Evolutionary conservation across 2,329 filamentous ascomycete species (phyloP).

Genomic region (Hypoxylon sp.): DNA sequence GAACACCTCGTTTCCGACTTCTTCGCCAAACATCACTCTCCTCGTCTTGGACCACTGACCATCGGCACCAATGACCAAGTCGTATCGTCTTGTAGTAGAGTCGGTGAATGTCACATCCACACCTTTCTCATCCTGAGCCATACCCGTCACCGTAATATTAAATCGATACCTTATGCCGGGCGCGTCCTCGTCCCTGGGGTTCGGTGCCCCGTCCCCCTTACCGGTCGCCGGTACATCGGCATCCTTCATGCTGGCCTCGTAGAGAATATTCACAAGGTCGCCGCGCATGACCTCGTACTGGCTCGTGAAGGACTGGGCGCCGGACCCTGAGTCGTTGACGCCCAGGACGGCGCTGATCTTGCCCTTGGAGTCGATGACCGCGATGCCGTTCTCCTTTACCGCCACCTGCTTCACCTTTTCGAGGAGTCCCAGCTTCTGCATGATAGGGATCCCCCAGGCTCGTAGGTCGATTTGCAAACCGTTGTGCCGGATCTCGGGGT

Average conservation of each 20-base stretch:
- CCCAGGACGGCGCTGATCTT: conserved; percentile 54
- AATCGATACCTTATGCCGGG: conserved; percentile 51
- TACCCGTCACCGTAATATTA: conserved; percentile 46
- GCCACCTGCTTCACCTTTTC: conserved; percentile 51
- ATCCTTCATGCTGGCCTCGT: conserved; percentile 53
- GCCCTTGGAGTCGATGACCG: conserved; percentile 58
- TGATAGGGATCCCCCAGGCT: conserved; percentile 55
- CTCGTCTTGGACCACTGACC: conserved; percentile 64
- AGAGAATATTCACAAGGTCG: conserved; percentile 64
- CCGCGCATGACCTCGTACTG: conserved; percentile 72
- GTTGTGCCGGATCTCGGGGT: conserved; percentile 51
- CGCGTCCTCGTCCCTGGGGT: conserved; percentile 25
- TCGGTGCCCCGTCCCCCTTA: conserved; percentile 31
- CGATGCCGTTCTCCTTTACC: conserved; percentile 62
- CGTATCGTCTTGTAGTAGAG: conserved; percentile 57
- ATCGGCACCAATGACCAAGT: conserved; percentile 67
- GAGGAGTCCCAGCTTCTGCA: conserved; percentile 56
- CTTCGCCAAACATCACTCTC: conserved; percentile 51
- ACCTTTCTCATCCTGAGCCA: conserved; percentile 48
- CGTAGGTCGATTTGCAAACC: conserved; percentile 62
- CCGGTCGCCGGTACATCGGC: background rate
- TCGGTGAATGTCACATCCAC: conserved; percentile 58
- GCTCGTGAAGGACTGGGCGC: conserved; percentile 60
- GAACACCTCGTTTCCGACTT: conserved; percentile 45
- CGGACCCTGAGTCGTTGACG: conserved; percentile 56